phyloP scores from a whole-genome alignment of 441 rosid genomes.

The Gossypium davidsonii region DNA sequence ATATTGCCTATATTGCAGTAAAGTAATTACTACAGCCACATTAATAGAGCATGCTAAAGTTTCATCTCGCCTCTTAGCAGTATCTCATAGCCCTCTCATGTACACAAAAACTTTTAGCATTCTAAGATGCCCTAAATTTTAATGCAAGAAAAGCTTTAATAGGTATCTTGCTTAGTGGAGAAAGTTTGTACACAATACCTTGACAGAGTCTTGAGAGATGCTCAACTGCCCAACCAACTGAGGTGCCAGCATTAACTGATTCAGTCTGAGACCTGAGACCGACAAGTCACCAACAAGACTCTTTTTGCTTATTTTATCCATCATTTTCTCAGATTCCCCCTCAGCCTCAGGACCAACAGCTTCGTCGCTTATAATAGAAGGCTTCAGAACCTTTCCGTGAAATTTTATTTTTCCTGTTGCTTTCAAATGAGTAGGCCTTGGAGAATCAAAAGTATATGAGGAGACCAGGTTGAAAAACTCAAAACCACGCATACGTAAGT shows the following conservation, averaged over 20 bases:
- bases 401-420: slow-evolving; percentile 94
- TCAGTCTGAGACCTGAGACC: slow-evolving; percentile 82
- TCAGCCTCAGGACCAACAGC: slow-evolving; percentile 30
- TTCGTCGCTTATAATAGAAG: slow-evolving; percentile 30
- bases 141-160: background rate
- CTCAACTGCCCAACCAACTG: slow-evolving; percentile 77
- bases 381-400: slow-evolving; percentile 69
- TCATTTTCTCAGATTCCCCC: slow-evolving; percentile 24
- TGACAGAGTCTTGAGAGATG: slow-evolving; percentile 63
- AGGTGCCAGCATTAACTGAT: slow-evolving; percentile 93
- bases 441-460: slow-evolving; percentile 91
- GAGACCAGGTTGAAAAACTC: slow-evolving; percentile 92
- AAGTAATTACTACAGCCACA: background rate
- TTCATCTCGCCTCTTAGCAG: background rate
- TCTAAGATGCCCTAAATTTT: background rate
- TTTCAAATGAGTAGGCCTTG: slow-evolving; percentile 89
- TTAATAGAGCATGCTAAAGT: slow-evolving; percentile 10
- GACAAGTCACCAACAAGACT: slow-evolving; percentile 86
- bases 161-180: background rate
- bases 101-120: background rate
- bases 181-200: slow-evolving; percentile 44
- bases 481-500: slow-evolving; percentile 92
- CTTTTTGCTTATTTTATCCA: slow-evolving; percentile 25
- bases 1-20: background rate
- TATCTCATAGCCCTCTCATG: background rate